Evolutionary conservation across 768 basidiomycete species (phyloP).

Genomic region (Pisolithus orientalis): DNA sequence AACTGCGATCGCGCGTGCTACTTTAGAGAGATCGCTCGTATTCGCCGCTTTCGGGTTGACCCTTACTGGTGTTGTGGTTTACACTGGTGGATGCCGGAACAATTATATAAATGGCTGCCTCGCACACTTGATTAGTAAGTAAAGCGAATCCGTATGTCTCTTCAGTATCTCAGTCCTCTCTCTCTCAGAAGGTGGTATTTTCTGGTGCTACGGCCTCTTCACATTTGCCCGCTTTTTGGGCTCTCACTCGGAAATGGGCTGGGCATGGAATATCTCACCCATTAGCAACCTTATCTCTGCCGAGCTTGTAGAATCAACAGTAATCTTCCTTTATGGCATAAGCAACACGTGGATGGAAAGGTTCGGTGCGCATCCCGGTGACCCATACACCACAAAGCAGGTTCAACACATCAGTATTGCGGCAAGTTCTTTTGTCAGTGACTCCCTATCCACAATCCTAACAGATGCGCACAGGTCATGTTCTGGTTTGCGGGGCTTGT

Average conservation of each 20-base stretch:
- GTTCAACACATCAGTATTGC: slow-evolving; percentile 94
- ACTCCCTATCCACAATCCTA: not conserved
- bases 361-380: slow-evolving; percentile 74
- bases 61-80: slow-evolving; percentile 68
- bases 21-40: slow-evolving; percentile 58
- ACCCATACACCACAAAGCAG: slow-evolving; percentile 85
- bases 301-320: slow-evolving; percentile 70
- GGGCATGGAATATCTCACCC: slow-evolving; percentile 89
- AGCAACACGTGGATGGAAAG: slow-evolving; percentile 98
- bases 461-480: slow-evolving; percentile 51
- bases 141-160: not conserved
- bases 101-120: slow-evolving; percentile 77
- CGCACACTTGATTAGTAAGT: slow-evolving; percentile 87
- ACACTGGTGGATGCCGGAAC: slow-evolving; percentile 82
- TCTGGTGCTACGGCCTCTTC: slow-evolving; percentile 85
- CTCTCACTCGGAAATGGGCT: slow-evolving; percentile 77
- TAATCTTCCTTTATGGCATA: slow-evolving; percentile 84
- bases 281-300: slow-evolving; percentile 47
- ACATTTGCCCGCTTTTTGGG: slow-evolving; percentile 95
- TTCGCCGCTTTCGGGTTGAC: slow-evolving; percentile 64
- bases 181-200: slow-evolving; percentile 75
- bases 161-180: not conserved
- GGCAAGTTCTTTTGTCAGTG: slow-evolving; percentile 34
- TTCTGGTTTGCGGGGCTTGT: slow-evolving; percentile 91
- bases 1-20: slow-evolving; percentile 43